These are phyloP conservation scores for Meripilus lineatus DNA, from an alignment of 1,284 basidiomycete species.

Conservation along the genomic window DNA sequence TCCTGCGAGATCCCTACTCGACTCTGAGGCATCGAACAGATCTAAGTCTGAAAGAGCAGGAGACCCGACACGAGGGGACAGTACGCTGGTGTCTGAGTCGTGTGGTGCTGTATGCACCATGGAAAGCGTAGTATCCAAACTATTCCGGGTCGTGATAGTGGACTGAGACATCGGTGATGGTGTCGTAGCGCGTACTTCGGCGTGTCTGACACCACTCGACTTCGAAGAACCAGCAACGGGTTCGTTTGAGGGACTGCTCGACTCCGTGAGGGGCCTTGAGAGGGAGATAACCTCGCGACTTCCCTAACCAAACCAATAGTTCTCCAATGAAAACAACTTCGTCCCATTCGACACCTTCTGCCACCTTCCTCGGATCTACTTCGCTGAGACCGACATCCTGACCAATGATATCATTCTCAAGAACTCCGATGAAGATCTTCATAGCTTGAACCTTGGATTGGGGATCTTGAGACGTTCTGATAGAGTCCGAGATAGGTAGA, in stretches of 20 bases:
- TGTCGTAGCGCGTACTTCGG: neutral
- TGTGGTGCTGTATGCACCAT: slow-evolving; percentile 21
- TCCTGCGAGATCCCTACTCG: no score
- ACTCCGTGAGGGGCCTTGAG: slow-evolving; percentile 15
- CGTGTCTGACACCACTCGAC: neutral
- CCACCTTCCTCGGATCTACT: slow-evolving; percentile 58
- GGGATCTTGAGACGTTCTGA: slow-evolving; percentile 36
- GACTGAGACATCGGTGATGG: slow-evolving; percentile 32
- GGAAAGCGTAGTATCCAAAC: slow-evolving; percentile 29
- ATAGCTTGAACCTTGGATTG: slow-evolving; percentile 50
- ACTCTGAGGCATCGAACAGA: slow-evolving; percentile 7
- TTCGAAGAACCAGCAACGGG: neutral
- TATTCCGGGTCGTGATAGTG: slow-evolving; percentile 26
- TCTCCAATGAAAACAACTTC: slow-evolving; percentile 61
- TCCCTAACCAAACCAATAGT: slow-evolving; percentile 61
- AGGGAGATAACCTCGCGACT: slow-evolving; percentile 35
- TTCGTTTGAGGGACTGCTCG: neutral
- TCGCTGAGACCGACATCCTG: slow-evolving; percentile 55
- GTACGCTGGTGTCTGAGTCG: slow-evolving; percentile 31
- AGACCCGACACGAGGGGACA: slow-evolving; percentile 23
- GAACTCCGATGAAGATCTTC: slow-evolving; percentile 73
- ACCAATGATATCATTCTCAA: slow-evolving; percentile 62
- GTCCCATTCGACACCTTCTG: slow-evolving; percentile 53
- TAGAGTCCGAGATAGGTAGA: slow-evolving; percentile 38
- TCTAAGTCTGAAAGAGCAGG: slow-evolving; percentile 19